Evolutionary conservation across 805 yeast genomes (phyloP), one percentile per base, ranked within the genome.

Genomic region (Pichia rugopelliculosa): DNA sequence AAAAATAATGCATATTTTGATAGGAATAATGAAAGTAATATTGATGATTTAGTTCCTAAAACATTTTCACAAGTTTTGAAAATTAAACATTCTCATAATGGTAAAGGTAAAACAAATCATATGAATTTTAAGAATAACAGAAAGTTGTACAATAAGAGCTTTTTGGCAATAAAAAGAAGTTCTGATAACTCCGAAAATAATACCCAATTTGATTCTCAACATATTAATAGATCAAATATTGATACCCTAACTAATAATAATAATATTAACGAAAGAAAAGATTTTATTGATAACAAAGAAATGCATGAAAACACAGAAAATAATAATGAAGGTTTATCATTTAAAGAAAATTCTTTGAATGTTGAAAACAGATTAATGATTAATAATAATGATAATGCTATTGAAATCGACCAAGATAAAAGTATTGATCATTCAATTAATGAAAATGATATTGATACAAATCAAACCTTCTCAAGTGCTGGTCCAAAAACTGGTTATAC

Each of bases 401-500:
- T 9, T 33, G 51, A 38, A 36, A 39, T 20, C 1, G 56, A 57
- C 6, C 53, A 55, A 26, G 38, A 41, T 12, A 20, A 34, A 17
- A 23, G 24, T 9, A 45, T 17, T 17, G 39, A 41, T 36, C 34
- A 30, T 30, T 30, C 34, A n/a, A 6, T 30, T 30, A 30, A 54
- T 17, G 61, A 60, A 23, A 52, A 51, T 46, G 61, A 59, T 42
- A 51, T 57, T 17, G 51, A 55, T 1, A 51, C 58, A 6, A 52
- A 56, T 6, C 50, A 49, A 23, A 60, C 65, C 1, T 57, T 53
- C 47, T 64, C 68, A 12, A 56, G 51, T 24, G 58, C 59, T 6
- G 59, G 57, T n/a, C 60, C 62, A 17, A 61, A 56, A 51, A 57
- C 65, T 7, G 56, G 53, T 12, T 59, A 62, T 37, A 59, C 66